phyloP scores from a whole-genome alignment of 257 asterid genomes.

The Petunia secreta region DNA sequence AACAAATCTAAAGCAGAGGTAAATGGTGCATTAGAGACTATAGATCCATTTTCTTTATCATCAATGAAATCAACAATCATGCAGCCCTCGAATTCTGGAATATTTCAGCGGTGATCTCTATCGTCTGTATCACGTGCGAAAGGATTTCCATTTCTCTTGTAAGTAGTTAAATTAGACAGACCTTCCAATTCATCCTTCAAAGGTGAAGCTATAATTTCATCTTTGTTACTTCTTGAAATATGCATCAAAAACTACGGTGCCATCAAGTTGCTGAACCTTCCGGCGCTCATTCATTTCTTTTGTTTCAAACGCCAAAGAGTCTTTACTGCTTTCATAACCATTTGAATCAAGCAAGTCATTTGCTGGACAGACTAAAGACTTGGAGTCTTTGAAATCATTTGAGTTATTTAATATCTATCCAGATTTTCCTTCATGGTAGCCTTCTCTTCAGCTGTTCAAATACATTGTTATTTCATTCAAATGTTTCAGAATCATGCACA shows the following conservation, averaged over 20 bases:
- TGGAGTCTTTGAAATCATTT: slow-evolving; percentile 40
- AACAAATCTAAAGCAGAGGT: slow-evolving; percentile 35
- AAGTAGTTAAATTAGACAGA: slow-evolving; percentile 28
- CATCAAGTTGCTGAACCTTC: slow-evolving; percentile 32
- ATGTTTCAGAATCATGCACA: slow-evolving; percentile 33
- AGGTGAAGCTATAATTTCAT: slow-evolving; percentile 8
- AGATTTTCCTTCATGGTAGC: slow-evolving; percentile 62
- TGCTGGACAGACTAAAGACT: slow-evolving; percentile 37
- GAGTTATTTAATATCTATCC: slow-evolving; percentile 39
- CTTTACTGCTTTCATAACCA: slow-evolving; percentile 33
- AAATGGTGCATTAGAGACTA: slow-evolving; percentile 36
- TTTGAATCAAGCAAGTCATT: slow-evolving; percentile 42
- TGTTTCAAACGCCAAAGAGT: slow-evolving; percentile 35
- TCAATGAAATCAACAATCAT: slow-evolving; percentile 30
- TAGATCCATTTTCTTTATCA: slow-evolving; percentile 35
- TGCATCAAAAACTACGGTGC: slow-evolving; percentile 38
- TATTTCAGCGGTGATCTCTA: slow-evolving; percentile 35
- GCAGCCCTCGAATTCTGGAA: slow-evolving; percentile 35
- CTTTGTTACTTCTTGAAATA: slow-evolving; percentile 31
- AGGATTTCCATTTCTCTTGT: slow-evolving; percentile 41
- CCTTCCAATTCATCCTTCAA: slow-evolving; percentile 30
- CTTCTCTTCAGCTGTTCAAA: slow-evolving; percentile 45
- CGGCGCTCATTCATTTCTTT: slow-evolving; percentile 38
- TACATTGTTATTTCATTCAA: slow-evolving; percentile 43
- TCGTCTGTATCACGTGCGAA: slow-evolving; percentile 39